Evolutionary conservation across 2,329 filamentous ascomycete genomes (phyloP), one percentile per base, ranked within the genome.

Genomic region (Colletotrichum phormii): DNA sequence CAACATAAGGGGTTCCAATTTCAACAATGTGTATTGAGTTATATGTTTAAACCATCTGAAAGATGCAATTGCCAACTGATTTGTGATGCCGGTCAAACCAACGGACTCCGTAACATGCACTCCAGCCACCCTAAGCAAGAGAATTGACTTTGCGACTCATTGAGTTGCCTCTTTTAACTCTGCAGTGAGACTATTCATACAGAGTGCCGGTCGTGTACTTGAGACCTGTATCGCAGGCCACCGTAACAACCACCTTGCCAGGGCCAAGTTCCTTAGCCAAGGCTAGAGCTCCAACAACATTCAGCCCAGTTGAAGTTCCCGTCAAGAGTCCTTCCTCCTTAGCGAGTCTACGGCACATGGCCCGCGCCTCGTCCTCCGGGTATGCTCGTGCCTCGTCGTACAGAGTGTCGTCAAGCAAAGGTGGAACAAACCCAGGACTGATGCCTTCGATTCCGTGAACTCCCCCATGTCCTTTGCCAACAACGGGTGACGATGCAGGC

Each of bases 151-250:
- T 29, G 2, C 53, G 26, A 29, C 53, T 29, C 1, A 55, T 13
- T 22, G 22, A 29, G 22, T 15, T 29, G 24, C n/a, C 2, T 15
- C 22, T 53, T 5, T 15, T 13, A 33, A 33, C 6, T 49, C 22
- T 26, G 4, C 13, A 4, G 13, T 42, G 13, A n/a, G 8, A 49
- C 31, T 42, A 64, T 15, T 53, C 31, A 22, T 55, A 68, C 15
- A 72, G 29, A 51, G n/a, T 24, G 3, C 69, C 65, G 13, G 18
- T 55, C 29, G 59, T 33, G 33, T 74, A 72, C 33, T 74, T 72
- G 1, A 74, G 57, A 1, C 64, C 72, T 0, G 72, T 63, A 31
- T 74, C 69, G 33, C 69, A 74, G n/a, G 64, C 72, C 22, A 74
- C 35, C 12, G 69, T 74, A 9, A 74, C 64, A 12, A 74, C 60